A percentile compares a stretch with the other conserved stretches of the same genome.
Conservation (phyloP, 768 basidiomycete species). For the Hericium alpestre region DNA sequence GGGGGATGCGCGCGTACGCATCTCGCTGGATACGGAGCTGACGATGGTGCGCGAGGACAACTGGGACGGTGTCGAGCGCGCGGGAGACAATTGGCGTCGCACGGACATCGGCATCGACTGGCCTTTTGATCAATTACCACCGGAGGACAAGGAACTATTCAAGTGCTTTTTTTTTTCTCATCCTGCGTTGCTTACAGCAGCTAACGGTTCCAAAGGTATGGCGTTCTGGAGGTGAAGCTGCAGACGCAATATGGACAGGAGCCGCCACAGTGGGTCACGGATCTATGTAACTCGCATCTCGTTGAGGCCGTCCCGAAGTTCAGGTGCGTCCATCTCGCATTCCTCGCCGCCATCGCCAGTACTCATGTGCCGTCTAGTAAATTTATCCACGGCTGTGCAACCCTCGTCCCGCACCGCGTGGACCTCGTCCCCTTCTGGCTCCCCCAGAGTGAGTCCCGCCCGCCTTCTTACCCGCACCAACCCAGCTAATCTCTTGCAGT, state of each 20-base stretch:
- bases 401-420: slow-evolving; percentile 82
- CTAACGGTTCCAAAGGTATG: slow-evolving; percentile 41
- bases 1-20: slow-evolving; percentile 95
- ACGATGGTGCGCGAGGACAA: slow-evolving; percentile 93
- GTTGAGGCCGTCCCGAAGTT: slow-evolving; percentile 99
- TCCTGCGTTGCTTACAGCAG: background rate
- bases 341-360: background rate
- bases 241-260: slow-evolving; percentile 95
- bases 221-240: slow-evolving; percentile 92
- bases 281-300: slow-evolving; percentile 89
- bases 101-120: slow-evolving; percentile 88
- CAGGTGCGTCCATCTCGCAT: slow-evolving; percentile 25
- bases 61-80: slow-evolving; percentile 76
- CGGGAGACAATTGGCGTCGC: slow-evolving; percentile 86
- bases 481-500: slow-evolving; percentile 32
- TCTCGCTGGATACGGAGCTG: slow-evolving; percentile 94
- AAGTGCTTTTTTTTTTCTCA: slow-evolving; percentile 37
- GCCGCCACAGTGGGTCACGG: slow-evolving; percentile 92
- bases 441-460: slow-evolving; percentile 62
- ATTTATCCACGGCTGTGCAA: slow-evolving; percentile 95
- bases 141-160: slow-evolving; percentile 86
- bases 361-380: slow-evolving; percentile 37
- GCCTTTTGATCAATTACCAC: slow-evolving; percentile 69
- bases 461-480: background rate
- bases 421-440: slow-evolving; percentile 98